Percentiles rank a stretch among this genome's conserved stretches.
Conservation (phyloP, 192 early-diverging fungal genomes). For the Coemansia aciculifera region DNA sequence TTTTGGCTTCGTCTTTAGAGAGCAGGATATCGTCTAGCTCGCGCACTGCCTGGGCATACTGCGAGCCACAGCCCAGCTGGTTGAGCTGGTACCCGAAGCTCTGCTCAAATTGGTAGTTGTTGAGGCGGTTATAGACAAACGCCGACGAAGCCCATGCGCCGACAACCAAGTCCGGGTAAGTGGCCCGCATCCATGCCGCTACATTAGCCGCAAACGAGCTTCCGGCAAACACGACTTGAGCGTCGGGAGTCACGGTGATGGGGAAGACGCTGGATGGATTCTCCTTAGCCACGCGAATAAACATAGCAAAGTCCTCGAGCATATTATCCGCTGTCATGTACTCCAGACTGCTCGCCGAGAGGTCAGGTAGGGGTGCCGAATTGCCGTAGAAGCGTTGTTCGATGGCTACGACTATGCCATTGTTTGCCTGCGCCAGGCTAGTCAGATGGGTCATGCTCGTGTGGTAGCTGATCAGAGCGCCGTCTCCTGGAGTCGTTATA, state of each 20-base stretch:
- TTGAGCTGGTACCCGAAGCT: constrained; percentile 26
- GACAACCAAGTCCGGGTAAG: constrained; percentile 60
- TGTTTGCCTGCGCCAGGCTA: constrained; percentile 51
- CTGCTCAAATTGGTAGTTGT: constrained; percentile 59
- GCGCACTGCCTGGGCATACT: constrained; percentile 34
- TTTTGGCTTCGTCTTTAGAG: not conserved
- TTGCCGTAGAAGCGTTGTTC: constrained; percentile 63
- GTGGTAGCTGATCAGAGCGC: not conserved
- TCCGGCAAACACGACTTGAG: constrained; percentile 64
- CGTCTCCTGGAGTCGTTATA: constrained; percentile 21
- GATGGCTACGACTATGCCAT: constrained; percentile 54
- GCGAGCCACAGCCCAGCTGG: constrained; percentile 16
- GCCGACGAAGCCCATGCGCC: constrained; percentile 68
- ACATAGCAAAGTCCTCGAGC: constrained; percentile 18
- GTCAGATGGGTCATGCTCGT: constrained; percentile 12
- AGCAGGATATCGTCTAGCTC: constrained; percentile 33
- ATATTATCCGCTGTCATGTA: constrained; percentile 23
- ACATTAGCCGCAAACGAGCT: constrained; percentile 70
- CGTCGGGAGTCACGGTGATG: not conserved
- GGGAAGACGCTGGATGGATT: constrained; percentile 1
- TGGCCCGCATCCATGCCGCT: constrained; percentile 67
- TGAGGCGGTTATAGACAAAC: constrained; percentile 58
- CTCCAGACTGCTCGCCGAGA: constrained; percentile 16
- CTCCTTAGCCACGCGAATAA: constrained; percentile 12
- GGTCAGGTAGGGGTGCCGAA: constrained; percentile 39